phyloP scores from a whole-genome alignment of 1,139 yeast species.

The Blastobotrys illinoisensis region DNA sequence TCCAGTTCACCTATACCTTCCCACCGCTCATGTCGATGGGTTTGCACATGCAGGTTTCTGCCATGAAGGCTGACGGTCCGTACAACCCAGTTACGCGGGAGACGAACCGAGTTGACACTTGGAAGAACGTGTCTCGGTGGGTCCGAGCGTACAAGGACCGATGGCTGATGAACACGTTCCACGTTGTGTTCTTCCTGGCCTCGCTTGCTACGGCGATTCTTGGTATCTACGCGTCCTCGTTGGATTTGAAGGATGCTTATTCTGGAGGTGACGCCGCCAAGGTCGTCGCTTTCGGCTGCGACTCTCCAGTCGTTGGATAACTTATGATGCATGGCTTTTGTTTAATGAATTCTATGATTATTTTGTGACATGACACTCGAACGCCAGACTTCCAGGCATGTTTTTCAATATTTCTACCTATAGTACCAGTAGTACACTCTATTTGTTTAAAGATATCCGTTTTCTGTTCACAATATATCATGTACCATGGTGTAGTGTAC shows the following conservation, averaged over 20 bases:
- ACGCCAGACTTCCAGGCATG: no score
- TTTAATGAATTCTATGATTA: neutral
- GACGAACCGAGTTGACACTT: constrained; percentile 33
- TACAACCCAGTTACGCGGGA: constrained; percentile 31
- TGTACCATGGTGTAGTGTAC: no score
- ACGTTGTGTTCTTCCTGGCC: constrained; percentile 35
- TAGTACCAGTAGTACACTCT: no score
- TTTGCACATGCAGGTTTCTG: constrained; percentile 35
- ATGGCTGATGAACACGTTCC: constrained; percentile 24
- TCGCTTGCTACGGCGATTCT: constrained; percentile 37
- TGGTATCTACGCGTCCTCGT: constrained; percentile 33
- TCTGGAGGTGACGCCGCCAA: constrained; percentile 4
- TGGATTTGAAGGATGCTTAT: constrained; percentile 17
- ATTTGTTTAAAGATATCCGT: no score
- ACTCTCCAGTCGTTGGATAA: constrained; percentile 7
- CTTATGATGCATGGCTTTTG: neutral
- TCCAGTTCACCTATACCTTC: constrained; percentile 44
- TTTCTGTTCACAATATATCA: no score
- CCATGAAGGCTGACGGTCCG: constrained; percentile 31
- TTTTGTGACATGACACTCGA: no score
- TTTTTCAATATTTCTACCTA: no score
- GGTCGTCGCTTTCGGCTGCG: constrained; percentile 13
- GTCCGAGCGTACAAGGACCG: constrained; percentile 26
- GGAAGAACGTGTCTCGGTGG: constrained; percentile 35
- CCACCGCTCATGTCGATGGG: constrained; percentile 39